These are phyloP conservation scores for Solanum pimpinellifolium DNA, from an alignment of 257 asterid species.

Conservation along the genomic window DNA sequence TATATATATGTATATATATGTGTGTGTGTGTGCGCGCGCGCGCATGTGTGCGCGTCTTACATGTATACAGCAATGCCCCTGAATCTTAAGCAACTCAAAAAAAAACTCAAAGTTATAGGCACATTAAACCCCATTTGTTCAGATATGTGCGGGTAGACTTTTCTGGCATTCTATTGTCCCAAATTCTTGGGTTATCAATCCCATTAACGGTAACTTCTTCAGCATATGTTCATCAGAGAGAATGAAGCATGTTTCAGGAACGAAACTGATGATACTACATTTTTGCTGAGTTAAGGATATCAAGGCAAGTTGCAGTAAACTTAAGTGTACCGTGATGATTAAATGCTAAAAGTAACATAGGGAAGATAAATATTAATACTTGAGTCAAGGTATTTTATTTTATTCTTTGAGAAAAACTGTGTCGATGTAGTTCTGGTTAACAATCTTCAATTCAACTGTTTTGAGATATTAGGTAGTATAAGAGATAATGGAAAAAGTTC, in stretches of 20 bases:
- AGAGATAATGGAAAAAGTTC: not conserved
- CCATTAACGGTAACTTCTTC: not conserved
- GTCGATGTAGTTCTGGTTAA: not conserved
- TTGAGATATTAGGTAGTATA: not conserved
- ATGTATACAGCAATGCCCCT: not conserved
- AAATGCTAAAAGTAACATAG: not conserved
- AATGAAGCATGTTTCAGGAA: not conserved
- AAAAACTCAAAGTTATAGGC: not conserved
- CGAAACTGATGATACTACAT: not conserved
- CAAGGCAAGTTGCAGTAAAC: not conserved
- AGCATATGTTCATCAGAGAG: not conserved
- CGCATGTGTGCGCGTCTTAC: not conserved
- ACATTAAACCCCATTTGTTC: not conserved
- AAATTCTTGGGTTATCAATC: not conserved
- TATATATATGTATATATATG: fast-evolving
- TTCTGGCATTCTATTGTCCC: not conserved
- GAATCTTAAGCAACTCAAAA: not conserved
- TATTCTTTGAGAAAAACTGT: not conserved
- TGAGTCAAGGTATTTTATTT: not conserved
- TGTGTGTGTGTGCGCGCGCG: no score
- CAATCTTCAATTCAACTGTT: not conserved
- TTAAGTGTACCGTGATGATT: not conserved
- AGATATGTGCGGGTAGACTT: not conserved
- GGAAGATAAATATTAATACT: not conserved
- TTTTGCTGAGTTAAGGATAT: not conserved